These are phyloP conservation scores for Podospora fimiseda DNA, from an alignment of 495 filamentous ascomycete species.

Conservation along the genomic window DNA sequence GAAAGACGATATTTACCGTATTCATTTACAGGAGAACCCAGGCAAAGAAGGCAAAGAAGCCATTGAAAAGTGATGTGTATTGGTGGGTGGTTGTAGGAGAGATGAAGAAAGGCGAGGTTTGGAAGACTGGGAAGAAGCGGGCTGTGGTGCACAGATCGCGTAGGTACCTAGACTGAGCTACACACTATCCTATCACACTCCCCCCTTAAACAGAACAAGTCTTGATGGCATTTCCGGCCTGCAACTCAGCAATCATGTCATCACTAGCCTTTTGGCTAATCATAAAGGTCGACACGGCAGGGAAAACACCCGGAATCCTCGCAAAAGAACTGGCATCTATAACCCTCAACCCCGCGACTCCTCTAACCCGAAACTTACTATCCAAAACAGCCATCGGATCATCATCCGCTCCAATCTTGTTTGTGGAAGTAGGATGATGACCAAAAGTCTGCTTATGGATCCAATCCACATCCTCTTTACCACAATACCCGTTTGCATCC, in stretches of 20 bases:
- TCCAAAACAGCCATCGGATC: slow-evolving; percentile 42
- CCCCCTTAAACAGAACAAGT: slow-evolving; percentile 5
- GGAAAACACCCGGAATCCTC: slow-evolving; percentile 45
- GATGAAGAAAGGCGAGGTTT: too few species aligned
- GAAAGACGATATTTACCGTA: too few species aligned
- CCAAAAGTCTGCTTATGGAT: slow-evolving; percentile 39
- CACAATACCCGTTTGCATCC: slow-evolving; percentile 25
- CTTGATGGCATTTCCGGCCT: slow-evolving; percentile 18
- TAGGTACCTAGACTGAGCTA: too few species aligned
- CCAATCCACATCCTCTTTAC: slow-evolving; percentile 30
- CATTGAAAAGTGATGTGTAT: too few species aligned
- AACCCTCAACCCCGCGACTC: slow-evolving; percentile 35
- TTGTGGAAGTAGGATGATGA: slow-evolving; percentile 41
- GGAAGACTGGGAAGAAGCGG: too few species aligned
- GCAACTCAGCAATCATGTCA: slow-evolving; percentile 42
- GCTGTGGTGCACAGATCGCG: too few species aligned
- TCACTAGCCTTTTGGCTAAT: slow-evolving; percentile 55
- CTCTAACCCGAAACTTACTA: slow-evolving; percentile 35
- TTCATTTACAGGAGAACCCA: too few species aligned
- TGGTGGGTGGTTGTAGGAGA: too few species aligned
- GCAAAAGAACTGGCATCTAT: slow-evolving; percentile 43
- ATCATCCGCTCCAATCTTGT: slow-evolving; percentile 36
- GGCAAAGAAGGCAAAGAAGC: too few species aligned
- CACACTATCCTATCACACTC: too few species aligned
- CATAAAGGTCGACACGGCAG: slow-evolving; percentile 50